Evolutionary conservation across 148 eudicot genomes (phyloP).

Genomic region (Limonium bicolor): DNA sequence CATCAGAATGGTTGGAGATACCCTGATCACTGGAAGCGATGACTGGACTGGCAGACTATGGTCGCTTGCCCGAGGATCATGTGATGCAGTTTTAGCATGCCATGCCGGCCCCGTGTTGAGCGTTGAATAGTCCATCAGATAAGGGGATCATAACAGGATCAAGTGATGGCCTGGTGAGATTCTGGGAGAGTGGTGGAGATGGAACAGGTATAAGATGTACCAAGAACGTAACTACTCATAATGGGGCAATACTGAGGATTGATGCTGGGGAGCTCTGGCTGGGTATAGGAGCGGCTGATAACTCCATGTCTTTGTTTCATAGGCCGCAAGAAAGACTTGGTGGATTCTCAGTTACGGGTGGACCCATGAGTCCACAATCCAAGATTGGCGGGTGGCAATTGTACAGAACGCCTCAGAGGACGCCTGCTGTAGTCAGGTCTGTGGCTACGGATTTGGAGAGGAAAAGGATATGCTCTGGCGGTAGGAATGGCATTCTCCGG

Average conservation of each 20-base stretch:
- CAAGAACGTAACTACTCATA: slow-evolving; percentile 78
- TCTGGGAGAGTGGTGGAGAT: slow-evolving; percentile 84
- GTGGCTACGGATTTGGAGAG: slow-evolving; percentile 82
- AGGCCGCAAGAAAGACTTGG: slow-evolving; percentile 89
- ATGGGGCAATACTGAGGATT: slow-evolving; percentile 55
- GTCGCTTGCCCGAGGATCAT: slow-evolving; percentile 90
- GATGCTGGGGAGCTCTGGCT: slow-evolving; percentile 91
- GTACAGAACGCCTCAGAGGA: slow-evolving; percentile 82
- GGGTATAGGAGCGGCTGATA: slow-evolving; percentile 94
- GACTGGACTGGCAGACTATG: slow-evolving; percentile 98
- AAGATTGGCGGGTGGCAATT: slow-evolving; percentile 92
- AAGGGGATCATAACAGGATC: slow-evolving; percentile 92
- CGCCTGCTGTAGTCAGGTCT: slow-evolving; percentile 84
- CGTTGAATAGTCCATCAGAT: slow-evolving; percentile 72
- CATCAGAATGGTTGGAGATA: slow-evolving; percentile 89
- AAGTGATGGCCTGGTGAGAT: slow-evolving; percentile 72
- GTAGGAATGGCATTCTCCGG: slow-evolving; percentile 82
- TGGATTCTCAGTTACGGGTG: slow-evolving; percentile 43
- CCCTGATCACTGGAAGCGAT: slow-evolving; percentile 78
- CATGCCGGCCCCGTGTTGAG: slow-evolving; percentile 75
- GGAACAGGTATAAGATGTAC: slow-evolving; percentile 67
- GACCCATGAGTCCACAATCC: slow-evolving; percentile 10
- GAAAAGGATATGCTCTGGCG: slow-evolving; percentile 94
- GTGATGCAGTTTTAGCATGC: slow-evolving; percentile 89
- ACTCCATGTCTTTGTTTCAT: slow-evolving; percentile 86